Conservation (phyloP, 441 rosid genomes). For the Erodium trifolium region DNA sequence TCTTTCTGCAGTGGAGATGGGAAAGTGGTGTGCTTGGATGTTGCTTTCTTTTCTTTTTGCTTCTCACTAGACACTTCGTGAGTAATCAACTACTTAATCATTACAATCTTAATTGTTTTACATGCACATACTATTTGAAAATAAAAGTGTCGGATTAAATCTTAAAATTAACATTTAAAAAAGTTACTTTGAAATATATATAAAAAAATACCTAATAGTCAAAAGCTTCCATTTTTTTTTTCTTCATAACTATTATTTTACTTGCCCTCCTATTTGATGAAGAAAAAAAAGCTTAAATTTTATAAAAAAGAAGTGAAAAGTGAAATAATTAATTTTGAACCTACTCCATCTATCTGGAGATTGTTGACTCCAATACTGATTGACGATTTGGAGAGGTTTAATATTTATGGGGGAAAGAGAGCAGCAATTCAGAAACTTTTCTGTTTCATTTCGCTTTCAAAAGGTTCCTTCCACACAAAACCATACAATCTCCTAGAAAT, state of each 20-base stretch:
- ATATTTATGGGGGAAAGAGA: neutral
- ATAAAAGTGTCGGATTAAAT: too few species aligned
- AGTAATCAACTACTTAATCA: constrained; percentile 9
- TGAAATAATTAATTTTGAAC: too few species aligned
- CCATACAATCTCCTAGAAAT: neutral
- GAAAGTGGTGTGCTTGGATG: constrained; percentile 54
- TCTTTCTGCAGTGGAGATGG: constrained; percentile 59
- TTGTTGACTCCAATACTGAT: neutral
- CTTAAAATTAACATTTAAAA: too few species aligned
- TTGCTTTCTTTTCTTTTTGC: constrained; percentile 55
- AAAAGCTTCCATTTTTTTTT: too few species aligned
- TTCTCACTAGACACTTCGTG: constrained; percentile 53
- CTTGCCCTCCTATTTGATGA: too few species aligned
- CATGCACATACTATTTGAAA: too few species aligned
- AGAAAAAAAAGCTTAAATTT: too few species aligned
- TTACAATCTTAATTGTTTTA: neutral
- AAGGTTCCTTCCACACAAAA: neutral
- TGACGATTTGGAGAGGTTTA: neutral
- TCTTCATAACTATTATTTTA: too few species aligned
- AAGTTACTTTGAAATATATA: too few species aligned
- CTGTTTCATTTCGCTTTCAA: neutral
- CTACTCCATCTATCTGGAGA: neutral
- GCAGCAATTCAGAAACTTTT: neutral
- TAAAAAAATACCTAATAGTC: too few species aligned
- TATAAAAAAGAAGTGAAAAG: too few species aligned